Evolutionary conservation across 2,329 filamentous ascomycete species (phyloP), one percentile per base, ranked within the genome.

Genomic region (Cladosporium phlei): DNA sequence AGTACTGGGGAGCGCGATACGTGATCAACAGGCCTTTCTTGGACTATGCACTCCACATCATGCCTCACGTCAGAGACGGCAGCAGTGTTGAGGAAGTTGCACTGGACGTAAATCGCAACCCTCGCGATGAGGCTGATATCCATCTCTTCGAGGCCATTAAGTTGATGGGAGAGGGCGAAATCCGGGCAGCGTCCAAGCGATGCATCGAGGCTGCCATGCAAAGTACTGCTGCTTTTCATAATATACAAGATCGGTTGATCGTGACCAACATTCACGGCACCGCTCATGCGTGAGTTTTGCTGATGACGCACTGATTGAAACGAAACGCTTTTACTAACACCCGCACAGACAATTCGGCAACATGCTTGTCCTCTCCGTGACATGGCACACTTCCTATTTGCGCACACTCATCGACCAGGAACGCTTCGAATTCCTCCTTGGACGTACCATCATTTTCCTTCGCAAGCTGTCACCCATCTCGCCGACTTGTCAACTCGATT

Each of bases 181-280:
- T 67, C 22, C 61, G 57, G 49, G 37, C 49, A n/a, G 60, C 59
- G 8, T 61, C 61, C 29, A 57, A 57, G 50, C 63, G 60, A 21
- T 88, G 85, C 49, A 77, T 93, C 47, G 72, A 80, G 34, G 86
- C 88, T 5, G 80, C 95, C 1, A 81, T 95, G 44, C 76, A 85
- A 61, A 96, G 90, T 63, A 97, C 91, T 0, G 78, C 81, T 46
- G 87, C 89, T 1, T 95, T 97, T 62, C 79, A 85, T 62, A 74
- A 86, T 75, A 64, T 85, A 71, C 59, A 83, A 76, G 51, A 78
- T 74, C 56, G 73, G 66, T 59, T 87, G 71, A 84, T 96, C 40
- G 83, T 97, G 47, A 97, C 91, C n/a, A 97, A 96, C 59, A 83
- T 95, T 19, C 95, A 95, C 68, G 90, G 91, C 42, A 97, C 91